Base-by-base conservation (phyloP, 495 filamentous ascomycete species). In the Penicillium herquei region DNA sequence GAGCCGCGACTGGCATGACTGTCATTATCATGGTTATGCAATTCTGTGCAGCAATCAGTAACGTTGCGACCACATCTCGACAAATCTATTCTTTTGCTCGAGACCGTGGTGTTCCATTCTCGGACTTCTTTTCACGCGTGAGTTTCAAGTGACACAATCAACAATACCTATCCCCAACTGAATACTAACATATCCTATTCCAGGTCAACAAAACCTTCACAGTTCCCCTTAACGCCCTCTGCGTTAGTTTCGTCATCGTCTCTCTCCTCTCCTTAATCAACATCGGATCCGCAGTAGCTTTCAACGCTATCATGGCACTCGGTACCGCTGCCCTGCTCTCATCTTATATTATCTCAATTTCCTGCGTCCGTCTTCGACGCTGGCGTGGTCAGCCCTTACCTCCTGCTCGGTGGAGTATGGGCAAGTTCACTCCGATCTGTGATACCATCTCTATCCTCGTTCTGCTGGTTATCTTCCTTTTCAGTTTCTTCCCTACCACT, bases 201-300 rank as follows among this genome's bases (percentile, higher is more conserved):
- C 7, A 54, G 52, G 43, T 54, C 16, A 54, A 48, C 35, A 34
- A 42, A 2, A 31, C 16, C 46, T 78, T 63, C 65, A 75, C 73
- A 39, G 73, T 87, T 34, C 82, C 79, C 9, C 59, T 79, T 42
- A 81, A 80, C 59, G 72, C 82, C 1, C 26, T 67, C n/a, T 45
- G 50, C 14, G 55, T 81, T 35, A 77, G 76, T 4, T 73, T 78
- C 58, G 54, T 64, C 37, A 70, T 80, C 45, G 74, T 77, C 0
- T 56, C 70, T 7, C 65, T 84, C 34, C 57, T 86, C 3, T 78
- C 78, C 1, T 67, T 85, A 31, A 85, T 87, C 66, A 84, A 83
- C 58, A 77, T 87, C 52, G 84, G 81, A 18, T 83, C 79, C 0
- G 54, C 71, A 3, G 71, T 76, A 5, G 84, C 82, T 6, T 78